Conservation (phyloP, 768 basidiomycete species). For the Tremella mesenterica region DNA sequence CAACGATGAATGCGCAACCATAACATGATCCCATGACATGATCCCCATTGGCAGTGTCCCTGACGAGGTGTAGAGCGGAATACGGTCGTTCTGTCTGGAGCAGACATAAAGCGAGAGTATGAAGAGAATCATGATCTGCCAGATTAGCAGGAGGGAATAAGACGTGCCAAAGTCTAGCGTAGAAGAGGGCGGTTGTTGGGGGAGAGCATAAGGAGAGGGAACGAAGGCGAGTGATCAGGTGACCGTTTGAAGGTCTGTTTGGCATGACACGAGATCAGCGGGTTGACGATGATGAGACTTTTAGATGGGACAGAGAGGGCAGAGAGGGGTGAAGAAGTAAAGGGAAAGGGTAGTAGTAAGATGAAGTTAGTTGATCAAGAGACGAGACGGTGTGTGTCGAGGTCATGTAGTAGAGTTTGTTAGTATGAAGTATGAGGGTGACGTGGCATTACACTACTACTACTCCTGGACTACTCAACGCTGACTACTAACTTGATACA, state of each 20-base stretch:
- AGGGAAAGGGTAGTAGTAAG: too few relatives aligned
- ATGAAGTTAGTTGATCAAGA: neutral
- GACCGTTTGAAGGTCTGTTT: neutral
- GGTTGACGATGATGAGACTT: neutral
- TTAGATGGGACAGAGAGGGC: neutral
- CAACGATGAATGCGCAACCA: slow-evolving; percentile 38
- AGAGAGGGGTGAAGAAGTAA: too few relatives aligned
- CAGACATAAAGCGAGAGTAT: slow-evolving; percentile 30
- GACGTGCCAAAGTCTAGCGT: slow-evolving; percentile 24
- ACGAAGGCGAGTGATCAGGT: slow-evolving; percentile 22
- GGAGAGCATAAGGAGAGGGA: slow-evolving; percentile 23
- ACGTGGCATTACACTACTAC: too few relatives aligned
- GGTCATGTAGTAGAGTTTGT: neutral
- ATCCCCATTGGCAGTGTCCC: slow-evolving; percentile 24
- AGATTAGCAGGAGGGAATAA: slow-evolving; percentile 15
- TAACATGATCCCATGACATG: slow-evolving; percentile 11
- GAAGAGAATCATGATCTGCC: slow-evolving; percentile 27
- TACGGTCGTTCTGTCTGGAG: slow-evolving; percentile 25
- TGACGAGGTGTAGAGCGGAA: slow-evolving; percentile 26
- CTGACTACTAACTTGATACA: too few relatives aligned
- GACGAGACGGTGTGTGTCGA: neutral
- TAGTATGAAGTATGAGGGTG: too few relatives aligned
- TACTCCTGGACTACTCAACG: too few relatives aligned
- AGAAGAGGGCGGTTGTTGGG: slow-evolving; percentile 27
- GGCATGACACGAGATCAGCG: neutral